Conservation (phyloP, 768 basidiomycete species). For the Amanita pseudoporphyria region DNA sequence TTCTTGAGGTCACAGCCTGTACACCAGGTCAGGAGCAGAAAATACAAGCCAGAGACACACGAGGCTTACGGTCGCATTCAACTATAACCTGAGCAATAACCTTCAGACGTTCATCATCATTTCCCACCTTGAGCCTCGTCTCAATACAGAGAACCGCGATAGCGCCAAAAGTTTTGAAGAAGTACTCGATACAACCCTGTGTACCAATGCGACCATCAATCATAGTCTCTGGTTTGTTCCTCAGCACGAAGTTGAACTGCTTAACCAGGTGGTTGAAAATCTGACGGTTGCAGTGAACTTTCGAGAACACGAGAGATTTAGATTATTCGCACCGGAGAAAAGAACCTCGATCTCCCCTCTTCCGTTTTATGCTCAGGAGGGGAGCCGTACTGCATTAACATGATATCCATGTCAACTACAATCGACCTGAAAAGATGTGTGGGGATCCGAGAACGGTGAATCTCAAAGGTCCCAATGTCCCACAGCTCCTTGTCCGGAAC, state of each 20-base stretch:
- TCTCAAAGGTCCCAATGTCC: slow-evolving; percentile 14
- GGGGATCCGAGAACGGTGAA: slow-evolving; percentile 17
- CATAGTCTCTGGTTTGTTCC: slow-evolving; percentile 12
- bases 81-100: slow-evolving; percentile 14
- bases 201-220: slow-evolving; percentile 10
- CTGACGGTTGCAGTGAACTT: slow-evolving; percentile 10
- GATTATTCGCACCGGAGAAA: slow-evolving; percentile 12
- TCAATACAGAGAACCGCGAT: slow-evolving; percentile 13
- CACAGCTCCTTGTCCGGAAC: slow-evolving; percentile 5
- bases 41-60: slow-evolving; percentile 1
- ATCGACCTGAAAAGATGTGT: slow-evolving; percentile 14
- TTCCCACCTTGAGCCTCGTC: slow-evolving; percentile 10
- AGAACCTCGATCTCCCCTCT: slow-evolving; percentile 16
- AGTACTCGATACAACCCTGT: slow-evolving; percentile 10
- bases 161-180: slow-evolving; percentile 13
- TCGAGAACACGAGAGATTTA: slow-evolving; percentile 9
- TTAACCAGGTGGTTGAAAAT: slow-evolving; percentile 14
- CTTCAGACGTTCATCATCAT: slow-evolving; percentile 12
- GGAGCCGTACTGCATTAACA: slow-evolving; percentile 14
- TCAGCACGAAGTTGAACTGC: slow-evolving; percentile 11
- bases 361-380: slow-evolving; percentile 13
- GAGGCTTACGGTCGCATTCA: slow-evolving; percentile 12
- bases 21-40: slow-evolving; percentile 6
- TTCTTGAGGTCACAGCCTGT: slow-evolving; percentile 11
- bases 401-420: slow-evolving; percentile 14